Evolutionary conservation across 805 yeast species (phyloP), one percentile per base, ranked within the genome.

Genomic region (Kuraishia borneana): DNA sequence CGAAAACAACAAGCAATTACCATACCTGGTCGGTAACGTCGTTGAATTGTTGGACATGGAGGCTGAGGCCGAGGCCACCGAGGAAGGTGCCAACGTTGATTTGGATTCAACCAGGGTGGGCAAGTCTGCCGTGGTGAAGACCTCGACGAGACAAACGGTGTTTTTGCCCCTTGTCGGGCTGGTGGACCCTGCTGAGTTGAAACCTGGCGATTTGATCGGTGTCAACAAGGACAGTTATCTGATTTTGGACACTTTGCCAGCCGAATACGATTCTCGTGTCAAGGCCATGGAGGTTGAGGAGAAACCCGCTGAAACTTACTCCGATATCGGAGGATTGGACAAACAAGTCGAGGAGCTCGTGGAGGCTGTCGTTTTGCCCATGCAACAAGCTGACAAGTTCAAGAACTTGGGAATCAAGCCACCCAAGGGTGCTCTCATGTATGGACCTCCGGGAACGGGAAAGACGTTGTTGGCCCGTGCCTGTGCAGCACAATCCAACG

Each of bases 371-470:
- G 99, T 92, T 18, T 68, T 92, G 41, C 99, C 99, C 22, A 87
- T 92, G 95, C 89, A 88, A 58, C 96, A 92, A 57, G 94, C 95
- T 18, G 98, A 92, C 36, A 89, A 92, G 61, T 89, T 92, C 65
- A 83, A 83, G 53, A 76, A 76, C 39, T 67, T 92, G 60, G 99
- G 99, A 37, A 88, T 92, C 53, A 89, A 83, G 55, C 94, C 98
- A 12, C 98, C 98, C 39, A 92, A 92, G 58, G 98, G 98, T 56
- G 97, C 96, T 3, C 68, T 92, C 35, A 85, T 92, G 88, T 92
- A 92, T 55, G 99, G 99, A 25, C 97, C 99, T 6, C 99, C 99
- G 35, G 99, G 99, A 57, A 92, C 98, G 2, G 99, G 99, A 57
- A 92, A 92, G 61, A 92, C 98, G 2, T 65, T 92, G 40, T 68